Evolutionary conservation across 2,329 filamentous ascomycete genomes (phyloP), one percentile per base, ranked within the genome.

Genomic region (Didymella pomorum): DNA sequence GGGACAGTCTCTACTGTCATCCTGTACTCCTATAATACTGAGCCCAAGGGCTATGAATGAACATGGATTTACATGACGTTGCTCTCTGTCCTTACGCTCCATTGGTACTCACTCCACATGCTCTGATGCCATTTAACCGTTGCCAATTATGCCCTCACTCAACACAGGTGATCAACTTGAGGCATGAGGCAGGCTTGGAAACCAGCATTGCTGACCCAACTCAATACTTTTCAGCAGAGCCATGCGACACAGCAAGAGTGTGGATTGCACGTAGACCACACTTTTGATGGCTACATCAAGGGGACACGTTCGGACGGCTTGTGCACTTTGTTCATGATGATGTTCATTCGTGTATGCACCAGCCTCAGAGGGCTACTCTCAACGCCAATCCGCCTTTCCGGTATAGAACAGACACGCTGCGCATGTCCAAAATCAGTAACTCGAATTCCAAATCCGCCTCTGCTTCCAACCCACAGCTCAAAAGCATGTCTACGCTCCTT

Each of bases 401-500:
- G 55, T 58, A 58, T 58, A 58, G 42, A 58, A 52, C 37, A 53
- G 48, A 48, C 28, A 57, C 33, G 43, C 25, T 39, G 18, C 35
- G 28, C 23, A 26, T 43, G 41, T n/a, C 41, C 41, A 12, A 43
- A 43, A 26, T 43, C 41, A 43, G 23, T 26, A 23, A 43, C 21
- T 43, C 26, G 41, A 43, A 43, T 26, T 43, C 14, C 41, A 43
- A 43, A 43, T 18, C 48, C 12, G n/a, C 11, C 20, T 14, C n/a
- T 21, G 26, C 28, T 23, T 18, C 28, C 35, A 18, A 0, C 3
- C 37, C 10, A 33, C 14, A 21, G 4, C 7, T 18, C 20, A 12
- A 26, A 43, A 3, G 18, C 23, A 25, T 31, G 8, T 43, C 60
- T 75, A 87, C 48, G 84, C 86, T 18, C 94, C 94, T 76, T 97